Conservation (phyloP, 768 basidiomycete genomes). For the Amanita phalloides region DNA sequence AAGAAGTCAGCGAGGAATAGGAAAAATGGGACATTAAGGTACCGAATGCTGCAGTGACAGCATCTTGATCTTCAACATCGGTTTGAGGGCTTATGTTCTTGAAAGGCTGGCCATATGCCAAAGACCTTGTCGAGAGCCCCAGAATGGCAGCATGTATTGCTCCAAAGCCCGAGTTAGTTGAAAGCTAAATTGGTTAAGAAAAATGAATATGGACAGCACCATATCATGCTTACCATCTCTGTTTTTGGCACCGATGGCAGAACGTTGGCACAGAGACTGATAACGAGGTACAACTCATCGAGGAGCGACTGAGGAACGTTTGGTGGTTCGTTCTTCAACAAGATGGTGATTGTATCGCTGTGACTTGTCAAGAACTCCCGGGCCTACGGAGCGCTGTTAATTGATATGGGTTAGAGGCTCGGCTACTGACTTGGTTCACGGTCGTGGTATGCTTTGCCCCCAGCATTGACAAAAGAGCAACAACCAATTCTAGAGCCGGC, state of each 20-base stretch:
- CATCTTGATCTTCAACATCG: slow-evolving; percentile 52
- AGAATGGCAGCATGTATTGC: slow-evolving; percentile 75
- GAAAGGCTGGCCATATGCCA: slow-evolving; percentile 50
- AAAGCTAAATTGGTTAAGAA: slow-evolving; percentile 23
- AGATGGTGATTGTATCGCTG: slow-evolving; percentile 70
- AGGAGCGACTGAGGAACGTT: slow-evolving; percentile 53
- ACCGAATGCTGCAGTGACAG: slow-evolving; percentile 47
- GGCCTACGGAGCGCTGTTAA: slow-evolving; percentile 33
- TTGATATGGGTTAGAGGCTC: not conserved
- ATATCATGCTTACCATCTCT: slow-evolving; percentile 52
- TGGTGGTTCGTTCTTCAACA: slow-evolving; percentile 67
- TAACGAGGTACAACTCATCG: slow-evolving; percentile 72
- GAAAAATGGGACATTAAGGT: not conserved
- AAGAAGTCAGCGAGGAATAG: not conserved
- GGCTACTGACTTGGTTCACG: slow-evolving; percentile 47
- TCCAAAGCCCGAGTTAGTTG: slow-evolving; percentile 74
- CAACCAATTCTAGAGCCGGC: slow-evolving; percentile 75
- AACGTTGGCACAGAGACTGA: slow-evolving; percentile 59
- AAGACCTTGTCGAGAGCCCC: slow-evolving; percentile 58
- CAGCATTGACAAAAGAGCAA: slow-evolving; percentile 68
- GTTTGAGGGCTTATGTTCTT: slow-evolving; percentile 49
- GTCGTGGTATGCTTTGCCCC: slow-evolving; percentile 59
- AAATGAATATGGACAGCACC: not conserved
- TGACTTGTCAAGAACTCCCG: slow-evolving; percentile 77
- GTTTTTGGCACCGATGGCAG: slow-evolving; percentile 63